phyloP scores from a whole-genome alignment of 176 grass and related monocot genomes.

The Raddia distichophylla region DNA sequence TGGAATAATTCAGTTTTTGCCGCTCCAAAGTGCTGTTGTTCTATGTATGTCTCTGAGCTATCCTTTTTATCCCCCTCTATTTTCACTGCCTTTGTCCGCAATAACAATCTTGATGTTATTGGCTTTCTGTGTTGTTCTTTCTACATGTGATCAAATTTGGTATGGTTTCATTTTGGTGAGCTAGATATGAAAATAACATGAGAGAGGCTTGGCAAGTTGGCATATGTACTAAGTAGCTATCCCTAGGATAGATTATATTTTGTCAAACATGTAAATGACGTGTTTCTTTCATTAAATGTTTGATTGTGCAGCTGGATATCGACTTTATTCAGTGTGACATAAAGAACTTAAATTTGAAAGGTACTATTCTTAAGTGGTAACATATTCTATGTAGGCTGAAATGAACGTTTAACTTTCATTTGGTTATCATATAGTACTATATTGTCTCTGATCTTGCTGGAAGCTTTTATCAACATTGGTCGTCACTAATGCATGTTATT shows the following conservation, averaged over 20 bases:
- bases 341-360: constrained; percentile 79
- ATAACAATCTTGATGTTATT: no score
- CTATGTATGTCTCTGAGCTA: not conserved
- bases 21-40: not conserved
- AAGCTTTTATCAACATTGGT: not conserved
- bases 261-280: constrained; percentile 21
- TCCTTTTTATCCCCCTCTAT: not conserved
- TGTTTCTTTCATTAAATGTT: constrained; percentile 47
- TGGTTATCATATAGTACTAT: not conserved
- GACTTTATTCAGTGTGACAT: constrained; percentile 91
- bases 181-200: constrained; percentile 13
- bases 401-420: constrained; percentile 4
- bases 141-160: not conserved
- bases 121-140: not conserved
- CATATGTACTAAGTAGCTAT: constrained; percentile 9
- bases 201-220: not conserved
- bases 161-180: constrained; percentile 8
- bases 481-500: not conserved
- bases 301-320: constrained; percentile 83
- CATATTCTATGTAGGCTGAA: constrained; percentile 11
- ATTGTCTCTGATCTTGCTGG: no score
- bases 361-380: constrained; percentile 37
- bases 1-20: no score
- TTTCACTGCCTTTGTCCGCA: not conserved
- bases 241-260: constrained; percentile 9